A percentile compares a stretch with the other conserved stretches of the same genome.
Evolutionary conservation across 176 grass and related monocot species (phyloP).

Genomic region (Areca catechu): DNA sequence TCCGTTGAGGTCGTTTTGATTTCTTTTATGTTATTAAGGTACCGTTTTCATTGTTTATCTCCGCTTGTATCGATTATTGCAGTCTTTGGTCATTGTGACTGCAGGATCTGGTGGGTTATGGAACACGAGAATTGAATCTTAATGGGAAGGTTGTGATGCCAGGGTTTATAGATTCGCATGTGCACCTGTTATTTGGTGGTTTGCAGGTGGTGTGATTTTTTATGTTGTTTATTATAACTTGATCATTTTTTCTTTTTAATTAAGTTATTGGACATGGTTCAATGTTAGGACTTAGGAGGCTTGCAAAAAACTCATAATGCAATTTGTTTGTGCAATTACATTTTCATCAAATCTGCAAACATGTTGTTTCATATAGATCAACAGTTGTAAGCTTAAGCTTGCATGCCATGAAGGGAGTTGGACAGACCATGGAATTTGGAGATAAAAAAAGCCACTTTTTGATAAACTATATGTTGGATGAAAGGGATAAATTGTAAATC

Average conservation of each 20-base stretch:
- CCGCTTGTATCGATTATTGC: no score
- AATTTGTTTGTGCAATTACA: neutral
- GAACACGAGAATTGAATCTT: conserved; percentile 47
- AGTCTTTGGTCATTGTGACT: neutral
- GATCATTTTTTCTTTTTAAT: no score
- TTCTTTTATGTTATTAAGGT: neutral
- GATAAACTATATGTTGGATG: no score
- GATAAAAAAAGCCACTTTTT: no score
- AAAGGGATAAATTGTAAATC: no score
- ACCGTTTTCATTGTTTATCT: neutral
- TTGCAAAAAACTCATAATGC: no score
- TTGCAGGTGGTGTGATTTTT: conserved; percentile 33
- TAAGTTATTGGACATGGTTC: no score
- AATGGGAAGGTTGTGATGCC: conserved; percentile 72
- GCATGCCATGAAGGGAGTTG: no score
- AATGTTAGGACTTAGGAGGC: no score
- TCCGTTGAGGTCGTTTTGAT: conserved; percentile 34
- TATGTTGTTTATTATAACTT: neutral
- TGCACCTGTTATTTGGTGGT: conserved; percentile 65
- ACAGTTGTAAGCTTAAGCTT: no score
- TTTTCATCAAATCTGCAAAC: neutral
- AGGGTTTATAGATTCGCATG: conserved; percentile 92
- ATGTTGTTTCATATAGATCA: no score
- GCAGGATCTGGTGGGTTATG: conserved; percentile 44
- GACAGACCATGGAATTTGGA: no score